Base-by-base conservation (phyloP, 306 rosid genomes). In the Prunus armeniaca region DNA sequence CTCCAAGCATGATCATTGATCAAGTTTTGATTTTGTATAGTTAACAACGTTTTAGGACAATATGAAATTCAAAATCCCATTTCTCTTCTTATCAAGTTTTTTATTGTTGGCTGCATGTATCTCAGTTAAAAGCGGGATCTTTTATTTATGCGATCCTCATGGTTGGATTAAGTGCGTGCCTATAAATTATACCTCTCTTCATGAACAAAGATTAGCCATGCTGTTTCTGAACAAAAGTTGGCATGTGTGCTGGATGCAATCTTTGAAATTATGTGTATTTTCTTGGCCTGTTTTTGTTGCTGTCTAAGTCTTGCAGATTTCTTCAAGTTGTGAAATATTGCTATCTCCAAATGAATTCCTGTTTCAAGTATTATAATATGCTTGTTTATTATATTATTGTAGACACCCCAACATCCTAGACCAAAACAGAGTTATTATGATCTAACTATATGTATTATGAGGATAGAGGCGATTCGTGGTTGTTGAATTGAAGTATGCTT, bases 51-150 rank as follows among this genome's bases (percentile, higher is more conserved):
- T 19, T 50, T 18, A 34, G 47, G 61, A 51, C 62, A 51, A 9
- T 11, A 50, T 62, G 74, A 70, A 51, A 50, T 73, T 27, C 67
- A 73, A 20, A 50, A 15, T 9, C 45, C 67, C 56, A 15, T 47
- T 24, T 73, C 9, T 14, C 8, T 14, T 32, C 8, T 50, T 52
- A 56, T 22, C n/a, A 20, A 20, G 76, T 41, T 57, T 2, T 28
- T 50, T 25, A 50, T 50, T 69, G 73, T 46, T 69, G 73, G 46
- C 54, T 69, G 58, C 25, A 50, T 69, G 73, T 17, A 10, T 27
- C 43, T 24, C 38, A 6, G 14, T 15, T 24, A 13, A 4, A 67
- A 67, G 25, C 32, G n/a, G 0, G 7, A 12, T 47, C 28, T 68
- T 52, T 68, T 19, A 54, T 54, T 17, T 52, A 4, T 52, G 57